phyloP scores from a whole-genome alignment of 1,139 yeast genomes.

The Magnusiomyces starmeri region DNA sequence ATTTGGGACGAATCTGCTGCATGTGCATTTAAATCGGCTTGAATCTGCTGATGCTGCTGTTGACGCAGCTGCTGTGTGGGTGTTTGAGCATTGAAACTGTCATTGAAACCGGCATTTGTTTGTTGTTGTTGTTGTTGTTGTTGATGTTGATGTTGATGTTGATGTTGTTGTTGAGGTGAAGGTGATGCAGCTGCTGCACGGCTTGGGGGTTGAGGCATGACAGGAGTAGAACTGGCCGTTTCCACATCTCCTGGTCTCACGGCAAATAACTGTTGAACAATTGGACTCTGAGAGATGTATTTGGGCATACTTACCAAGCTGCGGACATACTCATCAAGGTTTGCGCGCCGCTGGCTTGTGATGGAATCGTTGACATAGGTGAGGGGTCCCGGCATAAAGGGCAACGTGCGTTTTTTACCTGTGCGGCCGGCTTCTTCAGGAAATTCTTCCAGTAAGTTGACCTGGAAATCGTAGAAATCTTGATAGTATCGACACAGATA shows the following conservation, averaged over 20 bases:
- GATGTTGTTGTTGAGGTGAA: background rate
- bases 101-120: too few species aligned
- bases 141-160: conserved; percentile 8
- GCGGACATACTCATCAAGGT: conserved; percentile 74
- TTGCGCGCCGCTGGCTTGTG: conserved; percentile 76
- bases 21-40: background rate
- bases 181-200: background rate
- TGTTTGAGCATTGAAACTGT: too few species aligned
- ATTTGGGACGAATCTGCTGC: background rate
- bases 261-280: conserved; percentile 66
- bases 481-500: conserved; percentile 85
- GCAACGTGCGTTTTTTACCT: conserved; percentile 70
- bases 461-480: conserved; percentile 93
- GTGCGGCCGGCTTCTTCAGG: conserved; percentile 92
- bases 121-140: too few species aligned
- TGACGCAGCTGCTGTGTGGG: too few species aligned
- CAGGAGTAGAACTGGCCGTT: conserved; percentile 35
- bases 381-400: conserved; percentile 94
- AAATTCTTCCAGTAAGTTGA: conserved; percentile 69
- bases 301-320: conserved; percentile 68
- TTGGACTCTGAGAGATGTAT: conserved; percentile 59
- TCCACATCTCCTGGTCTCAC: conserved; percentile 58
- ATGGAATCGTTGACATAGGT: conserved; percentile 86
- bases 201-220: conserved; percentile 37
- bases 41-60: too few species aligned